Evolutionary conservation across 495 filamentous ascomycete species (phyloP).

Genomic region (Penicillium robsamsonii): DNA sequence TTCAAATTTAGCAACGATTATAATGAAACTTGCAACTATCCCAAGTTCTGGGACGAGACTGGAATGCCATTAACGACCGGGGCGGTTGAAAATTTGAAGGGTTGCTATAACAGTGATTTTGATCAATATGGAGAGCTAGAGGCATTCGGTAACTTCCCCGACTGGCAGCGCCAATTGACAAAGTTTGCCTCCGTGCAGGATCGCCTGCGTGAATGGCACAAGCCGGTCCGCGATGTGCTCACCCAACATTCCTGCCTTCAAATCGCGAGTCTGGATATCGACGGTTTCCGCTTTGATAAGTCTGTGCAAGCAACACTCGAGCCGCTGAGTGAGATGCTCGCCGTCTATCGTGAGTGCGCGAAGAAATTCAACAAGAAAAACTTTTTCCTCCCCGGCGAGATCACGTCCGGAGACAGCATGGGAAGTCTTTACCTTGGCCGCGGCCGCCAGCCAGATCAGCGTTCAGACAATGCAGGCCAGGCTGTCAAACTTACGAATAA

Average conservation of each 20-base stretch:
- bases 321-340: conserved; percentile 42
- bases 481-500: conserved; percentile 34
- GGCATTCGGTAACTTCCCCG: conserved; percentile 44
- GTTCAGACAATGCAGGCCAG: conserved; percentile 26
- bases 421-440: conserved; percentile 39
- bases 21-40: conserved; percentile 34
- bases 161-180: conserved; percentile 38
- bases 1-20: conserved; percentile 35
- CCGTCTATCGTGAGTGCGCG: conserved; percentile 42
- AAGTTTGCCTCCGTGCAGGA: conserved; percentile 46
- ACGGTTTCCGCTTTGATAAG: conserved; percentile 52
- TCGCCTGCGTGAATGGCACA: conserved; percentile 42
- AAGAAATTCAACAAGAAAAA: conserved; percentile 42
- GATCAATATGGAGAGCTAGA: conserved; percentile 46
- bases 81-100: conserved; percentile 27
- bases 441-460: conserved; percentile 37
- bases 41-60: conserved; percentile 38
- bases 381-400: conserved; percentile 52
- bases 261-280: conserved; percentile 46
- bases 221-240: conserved; percentile 33
- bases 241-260: conserved; percentile 37
- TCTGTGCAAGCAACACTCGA: conserved; percentile 47
- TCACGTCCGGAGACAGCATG: conserved; percentile 39
- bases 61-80: conserved; percentile 38
- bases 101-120: conserved; percentile 41